phyloP scores from a whole-genome alignment of 169 alveolate genomes.

The Plasmodium adleri region DNA sequence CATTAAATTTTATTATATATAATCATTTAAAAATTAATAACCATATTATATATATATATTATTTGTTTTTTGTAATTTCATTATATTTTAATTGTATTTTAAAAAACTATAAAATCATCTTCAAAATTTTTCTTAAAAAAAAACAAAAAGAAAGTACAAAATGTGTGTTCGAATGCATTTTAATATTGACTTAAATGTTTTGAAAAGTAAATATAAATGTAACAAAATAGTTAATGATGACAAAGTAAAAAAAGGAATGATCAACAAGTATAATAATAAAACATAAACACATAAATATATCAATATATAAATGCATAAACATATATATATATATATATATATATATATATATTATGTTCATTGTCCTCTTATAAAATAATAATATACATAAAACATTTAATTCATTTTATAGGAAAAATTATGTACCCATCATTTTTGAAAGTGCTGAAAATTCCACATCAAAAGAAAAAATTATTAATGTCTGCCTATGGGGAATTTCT shows the following conservation, averaged over 20 bases:
- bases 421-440: constrained; percentile 47
- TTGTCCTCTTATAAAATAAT: not conserved
- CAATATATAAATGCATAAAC: too few relatives aligned
- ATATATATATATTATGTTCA: not conserved
- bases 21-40: too few relatives aligned
- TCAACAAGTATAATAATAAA: constrained; percentile 27
- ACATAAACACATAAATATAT: not conserved
- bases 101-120: too few relatives aligned
- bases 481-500: constrained; percentile 45
- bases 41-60: too few relatives aligned
- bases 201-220: constrained; percentile 45
- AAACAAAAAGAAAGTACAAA: not conserved
- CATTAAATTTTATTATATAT: too few relatives aligned
- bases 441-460: constrained; percentile 14
- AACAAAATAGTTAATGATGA: constrained; percentile 29
- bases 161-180: constrained; percentile 60
- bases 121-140: too few relatives aligned
- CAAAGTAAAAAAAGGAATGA: constrained; percentile 49
- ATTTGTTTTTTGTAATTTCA: too few relatives aligned
- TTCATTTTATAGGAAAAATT: constrained; percentile 37
- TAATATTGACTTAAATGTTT: constrained; percentile 22
- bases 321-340: not conserved
- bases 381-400: constrained; percentile 11
- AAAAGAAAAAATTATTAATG: constrained; percentile 24
- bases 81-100: too few relatives aligned